A percentile compares a stretch with the other conserved stretches of the same genome.
Conservation (phyloP, 2,329 filamentous ascomycete genomes). For the Aquanectria penicillioides region DNA sequence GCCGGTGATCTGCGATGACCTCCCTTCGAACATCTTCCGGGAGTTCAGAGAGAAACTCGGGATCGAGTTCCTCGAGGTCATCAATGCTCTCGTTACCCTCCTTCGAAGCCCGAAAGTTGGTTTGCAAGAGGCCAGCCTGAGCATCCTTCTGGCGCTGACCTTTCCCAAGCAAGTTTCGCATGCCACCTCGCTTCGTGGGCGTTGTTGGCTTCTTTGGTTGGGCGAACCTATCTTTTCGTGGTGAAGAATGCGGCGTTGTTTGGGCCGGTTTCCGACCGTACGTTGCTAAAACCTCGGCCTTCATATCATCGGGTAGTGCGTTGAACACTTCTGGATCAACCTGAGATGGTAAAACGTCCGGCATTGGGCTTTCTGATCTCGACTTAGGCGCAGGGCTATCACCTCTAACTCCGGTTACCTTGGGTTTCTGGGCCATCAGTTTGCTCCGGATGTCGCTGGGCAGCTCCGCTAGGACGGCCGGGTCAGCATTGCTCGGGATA, state of each 20-base stretch:
- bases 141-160: slow-evolving; percentile 63
- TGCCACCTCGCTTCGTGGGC: slow-evolving; percentile 71
- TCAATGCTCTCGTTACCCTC: slow-evolving; percentile 41
- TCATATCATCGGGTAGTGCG: slow-evolving; percentile 85
- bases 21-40: slow-evolving; percentile 84
- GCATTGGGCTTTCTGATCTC: slow-evolving; percentile 54
- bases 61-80: slow-evolving; percentile 65
- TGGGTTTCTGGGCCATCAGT: slow-evolving; percentile 69
- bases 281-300: slow-evolving; percentile 81
- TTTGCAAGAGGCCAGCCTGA: slow-evolving; percentile 73
- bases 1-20: slow-evolving; percentile 76
- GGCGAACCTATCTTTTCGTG: slow-evolving; percentile 64
- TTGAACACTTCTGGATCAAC: slow-evolving; percentile 87
- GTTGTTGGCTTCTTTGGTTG: slow-evolving; percentile 65
- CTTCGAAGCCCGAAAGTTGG: slow-evolving; percentile 71
- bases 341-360: slow-evolving; percentile 72
- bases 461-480: slow-evolving; percentile 82
- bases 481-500: slow-evolving; percentile 84
- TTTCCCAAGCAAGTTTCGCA: slow-evolving; percentile 52
- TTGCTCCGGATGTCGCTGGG: slow-evolving; percentile 84
- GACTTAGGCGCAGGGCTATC: slow-evolving; percentile 43
- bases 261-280: slow-evolving; percentile 62
- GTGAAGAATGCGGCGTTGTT: slow-evolving; percentile 58
- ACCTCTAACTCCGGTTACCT: slow-evolving; percentile 27
- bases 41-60: slow-evolving; percentile 82